Evolutionary conservation across 306 rosid species (phyloP), one percentile per base, ranked within the genome.

Genomic region (Cicer chorassanicum): DNA sequence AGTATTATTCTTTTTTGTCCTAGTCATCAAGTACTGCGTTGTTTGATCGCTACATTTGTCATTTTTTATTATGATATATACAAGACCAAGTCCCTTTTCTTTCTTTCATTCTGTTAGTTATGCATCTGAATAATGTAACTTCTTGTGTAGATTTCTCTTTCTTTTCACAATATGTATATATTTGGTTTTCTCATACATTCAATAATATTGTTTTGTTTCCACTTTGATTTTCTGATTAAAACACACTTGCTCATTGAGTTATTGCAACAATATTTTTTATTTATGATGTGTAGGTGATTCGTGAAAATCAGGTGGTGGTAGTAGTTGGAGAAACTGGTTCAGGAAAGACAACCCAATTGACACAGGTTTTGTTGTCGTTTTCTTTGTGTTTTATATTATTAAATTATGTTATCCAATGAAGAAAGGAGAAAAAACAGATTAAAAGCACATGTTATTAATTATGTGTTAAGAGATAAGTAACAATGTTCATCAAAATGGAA

Each of bases 301-400:
- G 96, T 13, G 98, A 94, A 82, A 94, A 94, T 79, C 98, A 94
- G 81, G 91, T 94, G 74, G 84, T 94, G 24, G 89, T 94, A 65
- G 97, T 94, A 19, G 98, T 94, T 41, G 98, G 98, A 85, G 98
- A 94, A 86, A 94, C 98, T 43, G 98, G 98, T 82, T 94, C 98
- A 7, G 98, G 98, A 84, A 94, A 94, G 89, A 94, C 98, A 45
- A 94, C 98, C 1, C 98, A 94, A 75, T 73, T 94, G 68, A 94
- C 98, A 45, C 98, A 94, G 98, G 98, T 94, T 76, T 45, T 6
- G 43, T 70, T 53, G 10, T 69, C 50, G 59, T 70, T 63, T 21
- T 55, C 80, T 45, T 1, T 44, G 21, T 41, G 43, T 56, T 62
- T 70, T 65, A 54, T 48, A 54, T 57, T 60, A 5, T 71, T 68